These are phyloP conservation scores for Diutina scorzettiae DNA, from an alignment of 1,139 yeast genomes.

Conservation along the genomic window DNA sequence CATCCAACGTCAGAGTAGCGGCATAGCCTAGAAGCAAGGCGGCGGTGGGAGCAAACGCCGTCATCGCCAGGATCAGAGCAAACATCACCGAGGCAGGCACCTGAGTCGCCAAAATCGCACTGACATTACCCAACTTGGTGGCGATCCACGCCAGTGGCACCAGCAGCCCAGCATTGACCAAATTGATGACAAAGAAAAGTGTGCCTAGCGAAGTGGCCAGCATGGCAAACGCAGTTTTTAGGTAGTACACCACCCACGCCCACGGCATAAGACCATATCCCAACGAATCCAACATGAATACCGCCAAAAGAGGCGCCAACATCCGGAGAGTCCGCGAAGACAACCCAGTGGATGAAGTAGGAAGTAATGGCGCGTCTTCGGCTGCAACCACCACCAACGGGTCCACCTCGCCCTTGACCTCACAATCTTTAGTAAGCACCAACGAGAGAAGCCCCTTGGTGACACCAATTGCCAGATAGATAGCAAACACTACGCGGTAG, in stretches of 20 bases:
- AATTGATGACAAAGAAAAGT: constrained; percentile 49
- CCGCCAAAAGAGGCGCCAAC: constrained; percentile 29
- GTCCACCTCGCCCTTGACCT: constrained; percentile 41
- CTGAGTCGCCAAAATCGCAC: constrained; percentile 66
- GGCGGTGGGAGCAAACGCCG: constrained; percentile 21
- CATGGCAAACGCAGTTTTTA: constrained; percentile 29
- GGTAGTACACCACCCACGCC: constrained; percentile 81
- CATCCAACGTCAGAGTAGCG: constrained; percentile 66
- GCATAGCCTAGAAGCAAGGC: constrained; percentile 33
- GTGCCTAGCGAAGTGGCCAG: constrained; percentile 34
- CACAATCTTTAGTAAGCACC: constrained; percentile 38
- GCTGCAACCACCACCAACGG: neutral
- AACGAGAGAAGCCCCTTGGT: constrained; percentile 27
- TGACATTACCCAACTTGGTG: constrained; percentile 61
- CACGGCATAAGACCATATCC: constrained; percentile 84
- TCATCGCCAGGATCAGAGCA: constrained; percentile 17
- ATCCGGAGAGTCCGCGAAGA: constrained; percentile 21
- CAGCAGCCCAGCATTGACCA: constrained; percentile 50
- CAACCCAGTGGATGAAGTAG: constrained; percentile 12
- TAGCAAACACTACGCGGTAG: constrained; percentile 46
- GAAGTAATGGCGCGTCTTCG: neutral
- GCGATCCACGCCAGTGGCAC: constrained; percentile 64
- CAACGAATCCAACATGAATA: constrained; percentile 68
- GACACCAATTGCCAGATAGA: constrained; percentile 47
- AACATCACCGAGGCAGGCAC: constrained; percentile 65